A percentile compares a stretch with the other conserved stretches of the same genome.
Evolutionary conservation across 768 basidiomycete genomes (phyloP).

Genomic region (Fomitopsis serialis): DNA sequence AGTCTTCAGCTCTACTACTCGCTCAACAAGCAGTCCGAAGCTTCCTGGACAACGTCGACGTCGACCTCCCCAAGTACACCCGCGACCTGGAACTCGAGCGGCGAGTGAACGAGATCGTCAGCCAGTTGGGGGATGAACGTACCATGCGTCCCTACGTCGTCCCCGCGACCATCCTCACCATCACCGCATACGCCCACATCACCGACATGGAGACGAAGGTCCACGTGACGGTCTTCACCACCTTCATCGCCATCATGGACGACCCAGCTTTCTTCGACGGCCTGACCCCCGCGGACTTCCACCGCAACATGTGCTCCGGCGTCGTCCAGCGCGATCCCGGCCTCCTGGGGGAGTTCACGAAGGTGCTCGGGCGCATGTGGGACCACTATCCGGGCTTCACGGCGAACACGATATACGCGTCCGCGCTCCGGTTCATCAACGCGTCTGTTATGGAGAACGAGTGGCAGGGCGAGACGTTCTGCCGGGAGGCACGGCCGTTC

Average conservation of each 20-base stretch:
- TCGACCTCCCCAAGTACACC: background rate
- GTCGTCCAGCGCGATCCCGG: constrained; percentile 9
- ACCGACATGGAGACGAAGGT: constrained; percentile 19
- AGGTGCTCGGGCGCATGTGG: constrained; percentile 25
- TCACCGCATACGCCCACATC: constrained; percentile 11
- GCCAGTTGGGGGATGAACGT: background rate
- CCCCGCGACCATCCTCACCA: background rate
- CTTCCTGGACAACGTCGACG: background rate
- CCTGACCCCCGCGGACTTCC: constrained; percentile 2
- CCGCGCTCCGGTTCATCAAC: constrained; percentile 30
- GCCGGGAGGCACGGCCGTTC: constrained; percentile 18
- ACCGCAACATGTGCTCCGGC: background rate
- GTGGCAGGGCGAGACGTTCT: constrained; percentile 20
- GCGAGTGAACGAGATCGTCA: background rate
- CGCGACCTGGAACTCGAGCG: constrained; percentile 4
- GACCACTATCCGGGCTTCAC: constrained; percentile 23
- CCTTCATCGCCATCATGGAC: constrained; percentile 31
- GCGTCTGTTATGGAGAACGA: constrained; percentile 28
- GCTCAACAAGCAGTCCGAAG: background rate
- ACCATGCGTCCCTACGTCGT: background rate
- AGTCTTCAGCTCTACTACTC: too few species aligned
- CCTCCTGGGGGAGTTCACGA: constrained; percentile 28
- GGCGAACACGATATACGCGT: constrained; percentile 30
- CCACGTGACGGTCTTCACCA: constrained; percentile 36
- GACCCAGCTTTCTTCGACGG: constrained; percentile 21